phyloP scores from a whole-genome alignment of 2,329 filamentous ascomycete genomes.

The Fusarium nodosum region DNA sequence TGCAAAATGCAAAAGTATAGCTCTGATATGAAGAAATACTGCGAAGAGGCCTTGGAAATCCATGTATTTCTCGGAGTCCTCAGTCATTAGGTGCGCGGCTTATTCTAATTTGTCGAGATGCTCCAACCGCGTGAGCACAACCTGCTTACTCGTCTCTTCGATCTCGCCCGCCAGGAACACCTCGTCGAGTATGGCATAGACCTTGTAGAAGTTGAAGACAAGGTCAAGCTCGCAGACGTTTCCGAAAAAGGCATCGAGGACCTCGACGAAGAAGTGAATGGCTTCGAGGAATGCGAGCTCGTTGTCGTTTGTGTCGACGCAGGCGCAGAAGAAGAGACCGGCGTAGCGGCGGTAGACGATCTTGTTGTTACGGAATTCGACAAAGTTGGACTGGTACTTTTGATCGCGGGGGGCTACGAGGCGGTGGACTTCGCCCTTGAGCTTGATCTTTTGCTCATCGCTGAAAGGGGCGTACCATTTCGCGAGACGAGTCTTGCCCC shows the following conservation, averaged over 20 bases:
- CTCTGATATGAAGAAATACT: conserved; percentile 3
- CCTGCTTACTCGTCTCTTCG: conserved; percentile 98
- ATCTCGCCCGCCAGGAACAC: conserved; percentile 98
- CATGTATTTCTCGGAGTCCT: not conserved
- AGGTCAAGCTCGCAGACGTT: conserved; percentile 99
- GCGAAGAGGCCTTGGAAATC: not conserved
- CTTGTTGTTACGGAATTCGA: conserved; percentile 95
- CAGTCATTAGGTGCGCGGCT: not conserved
- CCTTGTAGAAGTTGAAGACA: conserved; percentile 85
- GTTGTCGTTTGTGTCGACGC: conserved; percentile 99
- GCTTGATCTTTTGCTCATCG: conserved; percentile 98
- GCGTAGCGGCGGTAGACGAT: conserved; percentile 98
- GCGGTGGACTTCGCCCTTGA: conserved; percentile 98
- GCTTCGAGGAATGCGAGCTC: conserved; percentile 97
- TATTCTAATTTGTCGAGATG: conserved; percentile 97
- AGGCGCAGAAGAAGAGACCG: conserved; percentile 98
- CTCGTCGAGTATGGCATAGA: conserved; percentile 98
- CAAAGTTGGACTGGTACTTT: conserved; percentile 99
- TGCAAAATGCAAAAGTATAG: conserved; percentile 29
- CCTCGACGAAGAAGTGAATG: conserved; percentile 99
- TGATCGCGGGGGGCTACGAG: conserved; percentile 98
- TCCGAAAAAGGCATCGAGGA: conserved; percentile 97
- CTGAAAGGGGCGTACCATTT: conserved; percentile 99
- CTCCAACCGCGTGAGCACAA: conserved; percentile 92
- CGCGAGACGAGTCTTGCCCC: conserved; percentile 96